phyloP scores from a whole-genome alignment of 2,329 filamentous ascomycete species.

The Dothideomycetes sp. region DNA sequence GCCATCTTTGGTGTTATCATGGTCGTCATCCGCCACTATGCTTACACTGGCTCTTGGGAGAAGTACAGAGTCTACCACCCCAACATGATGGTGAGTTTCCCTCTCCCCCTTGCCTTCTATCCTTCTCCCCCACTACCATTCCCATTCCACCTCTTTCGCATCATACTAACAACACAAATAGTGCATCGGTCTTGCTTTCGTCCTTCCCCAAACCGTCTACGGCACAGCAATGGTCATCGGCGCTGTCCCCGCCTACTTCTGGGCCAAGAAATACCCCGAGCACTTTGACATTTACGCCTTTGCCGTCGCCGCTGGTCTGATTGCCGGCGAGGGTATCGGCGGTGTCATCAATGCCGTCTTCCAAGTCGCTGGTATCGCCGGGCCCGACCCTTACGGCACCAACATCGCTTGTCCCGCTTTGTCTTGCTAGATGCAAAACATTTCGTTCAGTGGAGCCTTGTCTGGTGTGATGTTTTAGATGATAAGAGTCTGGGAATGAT shows the following conservation, averaged over 20 bases:
- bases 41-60: conserved; percentile 40
- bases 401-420: conserved; percentile 30
- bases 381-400: conserved; percentile 29
- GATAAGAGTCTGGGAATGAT: too few species aligned
- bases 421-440: conserved; percentile 22
- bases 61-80: conserved; percentile 46
- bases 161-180: too few species aligned
- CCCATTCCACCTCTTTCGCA: too few species aligned
- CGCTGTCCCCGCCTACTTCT: conserved; percentile 39
- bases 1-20: conserved; percentile 40
- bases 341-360: conserved; percentile 50
- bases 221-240: conserved; percentile 48
- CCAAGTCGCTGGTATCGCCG: conserved; percentile 33
- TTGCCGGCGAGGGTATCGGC: conserved; percentile 53
- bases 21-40: conserved; percentile 44
- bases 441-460: too few species aligned
- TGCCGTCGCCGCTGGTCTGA: conserved; percentile 48
- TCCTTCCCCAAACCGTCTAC: conserved; percentile 46
- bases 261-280: conserved; percentile 42
- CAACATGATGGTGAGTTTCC: too few species aligned
- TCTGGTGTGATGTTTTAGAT: too few species aligned
- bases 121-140: too few species aligned
- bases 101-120: too few species aligned
- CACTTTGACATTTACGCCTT: conserved; percentile 49
- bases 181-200: conserved; percentile 48